These are phyloP conservation scores for Pleurotus sapidus DNA, from an alignment of 768 basidiomycete genomes.

Conservation along the genomic window DNA sequence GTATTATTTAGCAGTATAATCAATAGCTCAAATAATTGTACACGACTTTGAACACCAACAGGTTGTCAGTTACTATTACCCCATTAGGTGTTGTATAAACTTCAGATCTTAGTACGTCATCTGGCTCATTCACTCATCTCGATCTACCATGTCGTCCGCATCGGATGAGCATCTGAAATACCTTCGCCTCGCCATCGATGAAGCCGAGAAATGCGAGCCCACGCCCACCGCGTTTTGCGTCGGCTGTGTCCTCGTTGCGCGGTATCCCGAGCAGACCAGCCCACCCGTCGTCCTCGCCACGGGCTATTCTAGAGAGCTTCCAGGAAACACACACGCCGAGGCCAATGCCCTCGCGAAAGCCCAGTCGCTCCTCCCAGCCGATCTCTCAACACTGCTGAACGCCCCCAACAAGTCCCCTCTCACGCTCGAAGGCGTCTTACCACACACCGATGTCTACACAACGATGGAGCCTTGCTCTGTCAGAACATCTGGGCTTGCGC, in stretches of 20 bases:
- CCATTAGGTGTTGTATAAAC: not conserved
- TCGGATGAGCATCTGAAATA: conserved; percentile 33
- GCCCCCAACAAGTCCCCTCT: conserved; percentile 19
- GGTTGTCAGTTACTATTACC: not conserved
- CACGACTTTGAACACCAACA: not conserved
- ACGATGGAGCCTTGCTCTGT: conserved; percentile 96
- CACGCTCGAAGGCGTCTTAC: conserved; percentile 47
- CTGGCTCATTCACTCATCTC: not conserved
- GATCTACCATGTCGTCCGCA: not conserved
- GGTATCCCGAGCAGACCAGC: conserved; percentile 32
- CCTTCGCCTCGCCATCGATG: conserved; percentile 62
- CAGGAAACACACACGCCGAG: conserved; percentile 97
- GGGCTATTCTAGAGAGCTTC: conserved; percentile 87
- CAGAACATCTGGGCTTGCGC: conserved; percentile 79
- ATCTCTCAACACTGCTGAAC: conserved; percentile 42
- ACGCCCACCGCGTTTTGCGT: conserved; percentile 84
- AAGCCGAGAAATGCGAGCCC: conserved; percentile 71
- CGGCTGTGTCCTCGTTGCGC: conserved; percentile 73
- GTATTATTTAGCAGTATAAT: too few relatives aligned
- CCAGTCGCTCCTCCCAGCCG: conserved; percentile 33
- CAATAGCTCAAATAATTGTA: not conserved
- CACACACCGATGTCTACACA: conserved; percentile 78
- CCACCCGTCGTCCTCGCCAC: conserved; percentile 60
- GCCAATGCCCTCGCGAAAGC: conserved; percentile 88
- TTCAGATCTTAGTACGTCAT: not conserved